These are phyloP conservation scores for Stereocaulon alpinum DNA, from an alignment of 495 filamentous ascomycete genomes.

Conservation along the genomic window DNA sequence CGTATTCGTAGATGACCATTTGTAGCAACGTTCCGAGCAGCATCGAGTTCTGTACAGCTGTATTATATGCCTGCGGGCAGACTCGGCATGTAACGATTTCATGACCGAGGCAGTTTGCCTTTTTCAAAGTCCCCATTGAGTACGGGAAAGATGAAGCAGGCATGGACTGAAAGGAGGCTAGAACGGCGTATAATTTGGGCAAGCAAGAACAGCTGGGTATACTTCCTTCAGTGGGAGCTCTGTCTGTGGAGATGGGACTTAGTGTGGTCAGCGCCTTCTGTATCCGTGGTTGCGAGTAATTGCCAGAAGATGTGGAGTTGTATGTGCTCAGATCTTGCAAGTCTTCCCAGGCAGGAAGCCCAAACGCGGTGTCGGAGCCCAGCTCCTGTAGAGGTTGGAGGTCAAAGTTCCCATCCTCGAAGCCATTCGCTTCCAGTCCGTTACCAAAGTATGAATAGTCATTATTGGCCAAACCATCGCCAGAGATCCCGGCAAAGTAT, in stretches of 20 bases:
- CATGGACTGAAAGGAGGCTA: conserved; percentile 12
- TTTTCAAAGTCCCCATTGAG: conserved; percentile 4
- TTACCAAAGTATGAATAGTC: not conserved
- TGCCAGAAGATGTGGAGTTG: not conserved
- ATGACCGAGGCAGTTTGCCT: conserved; percentile 4
- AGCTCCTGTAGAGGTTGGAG: not conserved
- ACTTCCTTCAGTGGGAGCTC: not conserved
- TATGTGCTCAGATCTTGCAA: not conserved
- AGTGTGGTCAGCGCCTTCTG: not conserved
- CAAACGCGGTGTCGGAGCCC: not conserved
- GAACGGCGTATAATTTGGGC: conserved; percentile 14
- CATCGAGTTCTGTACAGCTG: conserved; percentile 20
- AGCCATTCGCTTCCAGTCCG: not conserved
- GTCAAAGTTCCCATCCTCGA: not conserved
- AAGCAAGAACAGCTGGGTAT: conserved; percentile 14
- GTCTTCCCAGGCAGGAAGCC: not conserved
- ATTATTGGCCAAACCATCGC: not conserved
- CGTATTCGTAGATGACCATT: conserved; percentile 14
- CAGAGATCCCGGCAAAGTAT: not conserved
- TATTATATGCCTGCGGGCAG: conserved; percentile 12
- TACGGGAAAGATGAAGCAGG: conserved; percentile 16
- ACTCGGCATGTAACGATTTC: conserved; percentile 7
- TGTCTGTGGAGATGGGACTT: not conserved
- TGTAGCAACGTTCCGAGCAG: conserved; percentile 12
- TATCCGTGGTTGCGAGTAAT: not conserved